phyloP scores from a whole-genome alignment of 345 rosid genomes.

The Schrenkiella parvula region DNA sequence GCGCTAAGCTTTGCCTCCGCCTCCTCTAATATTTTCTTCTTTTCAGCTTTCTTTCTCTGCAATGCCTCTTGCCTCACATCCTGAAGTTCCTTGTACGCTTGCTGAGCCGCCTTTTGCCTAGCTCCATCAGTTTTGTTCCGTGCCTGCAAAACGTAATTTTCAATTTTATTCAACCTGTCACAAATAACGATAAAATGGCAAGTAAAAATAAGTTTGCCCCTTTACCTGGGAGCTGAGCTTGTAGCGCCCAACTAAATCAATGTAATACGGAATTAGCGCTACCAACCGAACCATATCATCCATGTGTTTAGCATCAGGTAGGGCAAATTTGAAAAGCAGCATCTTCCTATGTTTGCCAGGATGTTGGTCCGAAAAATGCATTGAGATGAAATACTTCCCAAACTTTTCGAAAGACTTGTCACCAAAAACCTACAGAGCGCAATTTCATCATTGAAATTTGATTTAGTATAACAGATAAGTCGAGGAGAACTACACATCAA shows the following conservation, averaged over 20 bases:
- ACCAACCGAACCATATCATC: conserved; percentile 79
- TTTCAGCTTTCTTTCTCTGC: conserved; percentile 81
- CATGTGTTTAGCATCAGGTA: conserved; percentile 78
- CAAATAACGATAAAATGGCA: background rate
- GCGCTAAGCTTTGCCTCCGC: conserved; percentile 86
- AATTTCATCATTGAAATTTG: background rate
- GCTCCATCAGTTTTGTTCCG: conserved; percentile 77
- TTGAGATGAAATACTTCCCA: conserved; percentile 86
- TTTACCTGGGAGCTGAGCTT: conserved; percentile 91
- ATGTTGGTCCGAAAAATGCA: conserved; percentile 95
- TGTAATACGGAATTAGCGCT: conserved; percentile 84
- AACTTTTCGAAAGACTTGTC: conserved; percentile 83
- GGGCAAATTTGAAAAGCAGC: conserved; percentile 83
- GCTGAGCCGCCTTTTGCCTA: conserved; percentile 82
- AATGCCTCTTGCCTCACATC: conserved; percentile 91
- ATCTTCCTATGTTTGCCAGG: conserved; percentile 74
- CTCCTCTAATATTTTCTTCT: conserved; percentile 74
- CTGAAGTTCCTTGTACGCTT: conserved; percentile 84
- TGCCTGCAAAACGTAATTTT: conserved; percentile 45
- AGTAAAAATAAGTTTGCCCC: background rate
- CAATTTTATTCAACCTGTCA: background rate
- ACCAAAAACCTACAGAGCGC: conserved; percentile 72
- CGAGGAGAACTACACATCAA: background rate
- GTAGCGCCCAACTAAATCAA: conserved; percentile 87
- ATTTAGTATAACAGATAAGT: background rate